These are phyloP conservation scores for Sequoia sempervirens DNA, from an alignment of 75 land plant genomes.

Conservation along the genomic window DNA sequence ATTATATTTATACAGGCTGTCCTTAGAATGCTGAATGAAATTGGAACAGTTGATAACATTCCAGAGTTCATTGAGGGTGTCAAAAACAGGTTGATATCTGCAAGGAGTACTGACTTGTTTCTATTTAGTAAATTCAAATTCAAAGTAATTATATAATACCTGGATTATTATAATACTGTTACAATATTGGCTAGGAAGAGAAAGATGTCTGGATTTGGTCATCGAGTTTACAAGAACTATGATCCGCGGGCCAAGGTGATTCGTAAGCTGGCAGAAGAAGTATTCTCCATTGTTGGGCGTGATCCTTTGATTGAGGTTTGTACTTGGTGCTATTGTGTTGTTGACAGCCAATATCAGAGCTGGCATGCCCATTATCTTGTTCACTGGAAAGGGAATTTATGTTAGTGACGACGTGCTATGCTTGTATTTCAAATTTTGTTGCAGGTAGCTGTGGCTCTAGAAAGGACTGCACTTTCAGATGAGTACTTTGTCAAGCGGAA, in stretches of 20 bases:
- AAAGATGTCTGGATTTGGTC: conserved; percentile 99
- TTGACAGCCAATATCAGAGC: background rate
- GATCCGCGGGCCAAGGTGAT: conserved; percentile 98
- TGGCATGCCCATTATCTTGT: background rate
- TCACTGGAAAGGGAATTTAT: background rate
- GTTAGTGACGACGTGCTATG: background rate
- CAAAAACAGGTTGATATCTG: conserved; percentile 66
- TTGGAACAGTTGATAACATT: conserved; percentile 86
- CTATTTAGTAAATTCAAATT: background rate
- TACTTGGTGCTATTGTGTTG: background rate
- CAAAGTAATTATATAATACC: background rate
- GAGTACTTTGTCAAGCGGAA: conserved; percentile 95
- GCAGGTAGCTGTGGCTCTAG: conserved; percentile 98
- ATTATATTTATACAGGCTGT: conserved; percentile 72
- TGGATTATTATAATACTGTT: background rate
- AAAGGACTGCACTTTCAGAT: conserved; percentile 94
- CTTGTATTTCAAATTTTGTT: conserved; percentile 3
- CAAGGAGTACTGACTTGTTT: background rate
- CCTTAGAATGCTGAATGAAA: conserved; percentile 90
- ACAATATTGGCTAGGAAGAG: conserved; percentile 60
- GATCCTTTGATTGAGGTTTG: conserved; percentile 98
- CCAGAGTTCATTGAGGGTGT: conserved; percentile 97
- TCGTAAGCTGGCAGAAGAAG: conserved; percentile 90
- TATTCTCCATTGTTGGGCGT: conserved; percentile 93
- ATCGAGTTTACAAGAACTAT: conserved; percentile 98